phyloP scores from a whole-genome alignment of 75 land plant species.

The Isoetes taiwanensis region DNA sequence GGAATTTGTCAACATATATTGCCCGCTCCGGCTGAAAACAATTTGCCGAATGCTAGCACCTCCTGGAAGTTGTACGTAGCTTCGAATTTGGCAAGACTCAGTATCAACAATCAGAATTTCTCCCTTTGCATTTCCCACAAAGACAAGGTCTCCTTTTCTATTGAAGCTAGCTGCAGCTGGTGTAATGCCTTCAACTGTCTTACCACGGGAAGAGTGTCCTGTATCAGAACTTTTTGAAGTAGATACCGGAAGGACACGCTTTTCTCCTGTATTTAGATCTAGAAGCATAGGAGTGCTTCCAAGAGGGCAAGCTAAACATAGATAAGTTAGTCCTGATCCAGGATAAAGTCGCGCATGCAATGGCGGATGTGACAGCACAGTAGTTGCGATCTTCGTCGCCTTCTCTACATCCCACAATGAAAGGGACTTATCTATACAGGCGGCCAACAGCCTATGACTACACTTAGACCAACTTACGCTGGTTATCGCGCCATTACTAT shows the following conservation, averaged over 20 bases:
- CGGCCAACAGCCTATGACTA: conserved; percentile 62
- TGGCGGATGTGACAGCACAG: conserved; percentile 56
- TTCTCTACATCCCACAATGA: conserved; percentile 74
- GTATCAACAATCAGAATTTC: conserved; percentile 66
- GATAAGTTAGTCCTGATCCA: conserved; percentile 37
- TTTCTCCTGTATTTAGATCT: conserved; percentile 48
- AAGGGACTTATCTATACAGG: conserved; percentile 76
- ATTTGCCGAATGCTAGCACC: conserved; percentile 62
- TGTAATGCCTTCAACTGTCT: conserved; percentile 51
- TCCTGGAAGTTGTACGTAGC: conserved; percentile 46
- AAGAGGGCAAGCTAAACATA: conserved; percentile 84
- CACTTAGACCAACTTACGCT: conserved; percentile 95
- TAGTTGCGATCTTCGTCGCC: conserved; percentile 41
- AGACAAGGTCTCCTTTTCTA: conserved; percentile 79
- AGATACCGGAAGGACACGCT: conserved; percentile 48
- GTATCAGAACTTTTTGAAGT: conserved; percentile 15
- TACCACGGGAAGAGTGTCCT: conserved; percentile 33
- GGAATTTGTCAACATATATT: conserved; percentile 76
- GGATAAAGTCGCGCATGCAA: conserved; percentile 77
- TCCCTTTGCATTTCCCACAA: conserved; percentile 88
- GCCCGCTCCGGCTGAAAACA: conserved; percentile 78
- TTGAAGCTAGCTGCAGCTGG: conserved; percentile 82
- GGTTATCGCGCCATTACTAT: conserved; percentile 54
- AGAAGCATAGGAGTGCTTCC: conserved; percentile 84
- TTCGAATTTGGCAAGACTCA: conserved; percentile 29